Base-by-base conservation (phyloP, 108 stramenopile genomes). In the Stephanodiscus triporus region DNA sequence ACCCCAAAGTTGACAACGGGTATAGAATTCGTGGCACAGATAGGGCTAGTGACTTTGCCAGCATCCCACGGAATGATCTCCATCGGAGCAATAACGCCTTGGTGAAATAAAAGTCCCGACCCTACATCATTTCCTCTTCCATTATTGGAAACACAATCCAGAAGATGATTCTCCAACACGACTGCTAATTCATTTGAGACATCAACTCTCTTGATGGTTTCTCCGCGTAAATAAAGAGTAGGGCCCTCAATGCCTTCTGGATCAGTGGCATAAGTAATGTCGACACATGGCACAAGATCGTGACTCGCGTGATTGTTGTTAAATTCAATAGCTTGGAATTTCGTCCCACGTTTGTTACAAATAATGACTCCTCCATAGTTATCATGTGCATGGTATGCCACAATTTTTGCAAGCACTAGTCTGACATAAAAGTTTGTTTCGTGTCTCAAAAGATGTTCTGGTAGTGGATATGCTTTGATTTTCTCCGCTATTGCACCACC, bases 271-370 rank as follows among this genome's bases (percentile, higher is more conserved):
- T 75, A 75, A 14, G n/a, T 30, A 58, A 75, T 66, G 40, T 27
- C 49, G 40, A 75, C 64, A 29, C 55, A 66, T 9, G 73, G 73
- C 26, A 75, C 65, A 30, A 16, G 22, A 23, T 75, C 45, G 0
- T 29, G 32, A 43, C 42, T 54, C 10, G 51, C 30, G 10, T 36
- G 55, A 34, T 16, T 8, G 55, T 40, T 55, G 26, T 49, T 57
- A 53, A 75, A 75, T 22, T 75, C 73, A 49, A 75, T 75, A 0
- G 73, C 73, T 58, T 75, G 73, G 32, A 57, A 75, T 55, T 75
- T 75, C 2, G 73, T 75, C 30, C 65, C 65, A 9, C 73, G 30
- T 45, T 59, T 34, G 64, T 75, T 75, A 27, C 30, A 34, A 20
- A 75, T 16, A 47, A 75, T 75, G 0, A 75, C 56, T 56, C 63